Percentiles rank a stretch among this genome's conserved stretches.
These are phyloP conservation scores for Aspergillus pseudotamarii DNA, from an alignment of 2,329 filamentous ascomycete genomes.

Conservation along the genomic window DNA sequence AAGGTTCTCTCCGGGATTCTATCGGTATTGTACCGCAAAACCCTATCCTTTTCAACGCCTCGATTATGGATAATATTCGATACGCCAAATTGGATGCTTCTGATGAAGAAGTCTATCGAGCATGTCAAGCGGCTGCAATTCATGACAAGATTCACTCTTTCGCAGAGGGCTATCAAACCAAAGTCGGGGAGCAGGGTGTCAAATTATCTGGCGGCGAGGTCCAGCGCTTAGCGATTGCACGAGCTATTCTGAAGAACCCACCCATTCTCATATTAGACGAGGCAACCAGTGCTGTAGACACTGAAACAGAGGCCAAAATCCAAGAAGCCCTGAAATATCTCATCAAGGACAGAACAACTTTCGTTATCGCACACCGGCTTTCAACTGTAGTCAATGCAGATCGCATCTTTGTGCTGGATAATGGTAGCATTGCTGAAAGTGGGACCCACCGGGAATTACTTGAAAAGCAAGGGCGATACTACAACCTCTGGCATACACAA, in stretches of 20 bases:
- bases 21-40: slow-evolving; percentile 69
- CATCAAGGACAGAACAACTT: slow-evolving; percentile 54
- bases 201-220: slow-evolving; percentile 56
- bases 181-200: slow-evolving; percentile 54
- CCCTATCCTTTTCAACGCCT: slow-evolving; percentile 65
- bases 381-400: background rate
- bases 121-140: slow-evolving; percentile 63
- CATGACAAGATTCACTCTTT: slow-evolving; percentile 67
- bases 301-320: slow-evolving; percentile 49
- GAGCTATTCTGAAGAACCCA: slow-evolving; percentile 48
- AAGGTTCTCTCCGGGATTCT: slow-evolving; percentile 59
- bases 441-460: too few species aligned
- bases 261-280: slow-evolving; percentile 53
- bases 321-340: slow-evolving; percentile 50
- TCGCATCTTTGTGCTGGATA: too few species aligned
- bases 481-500: too few species aligned
- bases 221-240: slow-evolving; percentile 54
- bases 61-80: slow-evolving; percentile 65
- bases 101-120: slow-evolving; percentile 61
- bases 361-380: slow-evolving; percentile 40
- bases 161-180: slow-evolving; percentile 53
- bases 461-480: too few species aligned
- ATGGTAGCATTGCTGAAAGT: too few species aligned
- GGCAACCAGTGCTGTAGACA: slow-evolving; percentile 55
- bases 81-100: slow-evolving; percentile 66